Conservation (phyloP, 23 red algal genomes). For the Gracilariopsis chorda region DNA sequence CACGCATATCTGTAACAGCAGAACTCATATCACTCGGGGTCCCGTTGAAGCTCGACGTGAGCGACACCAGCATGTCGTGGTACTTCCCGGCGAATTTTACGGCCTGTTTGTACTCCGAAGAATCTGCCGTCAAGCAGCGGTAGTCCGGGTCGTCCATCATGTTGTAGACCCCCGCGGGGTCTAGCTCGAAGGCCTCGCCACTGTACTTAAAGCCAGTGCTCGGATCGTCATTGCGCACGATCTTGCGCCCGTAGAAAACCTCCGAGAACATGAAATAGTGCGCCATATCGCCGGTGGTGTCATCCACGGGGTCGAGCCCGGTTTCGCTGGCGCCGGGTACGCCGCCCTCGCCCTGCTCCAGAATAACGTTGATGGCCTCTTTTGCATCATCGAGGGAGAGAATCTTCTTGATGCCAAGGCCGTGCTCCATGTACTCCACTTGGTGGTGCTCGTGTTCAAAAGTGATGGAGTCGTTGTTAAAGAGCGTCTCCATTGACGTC, state of each 20-base stretch:
- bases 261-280: background rate
- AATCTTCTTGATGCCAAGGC: background rate
- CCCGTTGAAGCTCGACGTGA: too few relatives aligned
- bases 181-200: background rate
- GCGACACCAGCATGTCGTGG: too few relatives aligned
- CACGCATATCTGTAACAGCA: too few relatives aligned
- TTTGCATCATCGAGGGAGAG: background rate
- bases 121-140: too few relatives aligned
- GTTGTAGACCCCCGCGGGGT: background rate
- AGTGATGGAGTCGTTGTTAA: background rate
- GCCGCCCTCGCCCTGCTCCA: background rate
- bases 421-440: background rate
- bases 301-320: background rate
- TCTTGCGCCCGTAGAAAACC: background rate
- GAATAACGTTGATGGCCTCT: background rate
- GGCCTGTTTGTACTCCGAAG: too few relatives aligned
- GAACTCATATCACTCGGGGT: too few relatives aligned
- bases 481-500: background rate
- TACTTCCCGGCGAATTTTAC: too few relatives aligned
- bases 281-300: background rate
- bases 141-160: conserved; percentile 10
- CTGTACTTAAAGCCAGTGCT: background rate
- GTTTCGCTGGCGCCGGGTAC: background rate
- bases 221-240: background rate
- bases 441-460: background rate